These are phyloP conservation scores for Rhizopogon vinicolor DNA, from an alignment of 768 basidiomycete genomes.

Conservation along the genomic window DNA sequence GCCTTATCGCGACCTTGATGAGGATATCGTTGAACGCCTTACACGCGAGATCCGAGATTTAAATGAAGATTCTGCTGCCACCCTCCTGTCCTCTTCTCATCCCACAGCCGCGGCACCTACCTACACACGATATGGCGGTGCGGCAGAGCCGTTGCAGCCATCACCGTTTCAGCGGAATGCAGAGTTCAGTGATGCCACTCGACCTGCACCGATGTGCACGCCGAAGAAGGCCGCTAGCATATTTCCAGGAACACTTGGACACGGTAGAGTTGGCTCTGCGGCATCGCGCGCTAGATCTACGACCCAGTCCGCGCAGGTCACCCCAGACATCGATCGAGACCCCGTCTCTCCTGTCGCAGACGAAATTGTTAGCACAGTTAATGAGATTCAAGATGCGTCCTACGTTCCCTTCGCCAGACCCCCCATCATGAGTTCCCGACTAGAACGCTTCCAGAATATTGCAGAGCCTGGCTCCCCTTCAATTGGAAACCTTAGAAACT, in stretches of 20 bases:
- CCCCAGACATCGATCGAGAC: slow-evolving; percentile 3
- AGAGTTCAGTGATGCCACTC: background rate
- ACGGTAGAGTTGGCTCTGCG: slow-evolving; percentile 10
- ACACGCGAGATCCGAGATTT: slow-evolving; percentile 15
- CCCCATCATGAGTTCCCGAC: too few relatives aligned
- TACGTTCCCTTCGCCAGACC: background rate
- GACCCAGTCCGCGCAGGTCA: slow-evolving; percentile 6
- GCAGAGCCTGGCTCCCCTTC: background rate
- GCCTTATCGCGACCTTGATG: slow-evolving; percentile 20
- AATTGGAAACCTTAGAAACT: background rate
- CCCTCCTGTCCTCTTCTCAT: background rate
- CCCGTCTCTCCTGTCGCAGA: background rate
- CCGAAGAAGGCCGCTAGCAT: slow-evolving; percentile 7
- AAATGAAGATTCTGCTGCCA: slow-evolving; percentile 9
- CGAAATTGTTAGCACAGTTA: background rate
- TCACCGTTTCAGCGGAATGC: slow-evolving; percentile 4
- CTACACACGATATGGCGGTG: slow-evolving; percentile 3
- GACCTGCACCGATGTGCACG: background rate
- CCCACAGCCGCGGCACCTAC: background rate
- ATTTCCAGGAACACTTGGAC: slow-evolving; percentile 15
- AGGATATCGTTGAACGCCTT: slow-evolving; percentile 14
- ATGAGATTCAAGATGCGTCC: background rate
- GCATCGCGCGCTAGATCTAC: slow-evolving; percentile 11
- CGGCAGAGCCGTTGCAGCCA: slow-evolving; percentile 19
- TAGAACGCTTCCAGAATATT: background rate